Evolutionary conservation across 1,284 basidiomycete species (phyloP).

Genomic region (Malassezia sympodialis): DNA sequence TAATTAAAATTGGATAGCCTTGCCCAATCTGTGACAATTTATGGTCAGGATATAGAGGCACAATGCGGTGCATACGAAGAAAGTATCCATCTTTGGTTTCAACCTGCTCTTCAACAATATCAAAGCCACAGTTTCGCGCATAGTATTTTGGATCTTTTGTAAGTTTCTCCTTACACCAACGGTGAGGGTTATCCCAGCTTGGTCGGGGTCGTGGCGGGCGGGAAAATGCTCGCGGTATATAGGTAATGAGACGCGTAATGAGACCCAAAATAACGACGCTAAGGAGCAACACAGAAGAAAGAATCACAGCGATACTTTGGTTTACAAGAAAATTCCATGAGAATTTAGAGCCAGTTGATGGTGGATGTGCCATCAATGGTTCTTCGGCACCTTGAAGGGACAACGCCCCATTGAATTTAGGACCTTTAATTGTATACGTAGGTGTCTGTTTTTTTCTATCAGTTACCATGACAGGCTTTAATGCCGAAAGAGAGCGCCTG

Average conservation of each 20-base stretch:
- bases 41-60: slow-evolving; percentile 49
- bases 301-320: slow-evolving; percentile 51
- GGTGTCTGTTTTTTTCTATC: background rate
- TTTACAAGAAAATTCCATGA: slow-evolving; percentile 46
- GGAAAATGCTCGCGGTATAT: slow-evolving; percentile 20
- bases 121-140: slow-evolving; percentile 54
- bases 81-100: slow-evolving; percentile 58
- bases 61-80: slow-evolving; percentile 54
- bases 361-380: background rate
- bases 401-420: background rate
- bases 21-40: slow-evolving; percentile 44
- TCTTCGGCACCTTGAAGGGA: background rate
- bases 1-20: slow-evolving; percentile 57
- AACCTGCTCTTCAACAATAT: slow-evolving; percentile 55
- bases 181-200: slow-evolving; percentile 54
- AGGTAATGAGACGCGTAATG: slow-evolving; percentile 22
- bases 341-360: background rate
- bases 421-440: background rate
- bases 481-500: background rate
- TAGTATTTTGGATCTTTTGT: slow-evolving; percentile 56
- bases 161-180: slow-evolving; percentile 52
- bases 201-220: slow-evolving; percentile 3
- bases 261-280: slow-evolving; percentile 50
- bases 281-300: slow-evolving; percentile 54
- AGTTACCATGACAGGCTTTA: background rate